phyloP scores from a whole-genome alignment of 768 basidiomycete species.

The Tremella yokohamensis region DNA sequence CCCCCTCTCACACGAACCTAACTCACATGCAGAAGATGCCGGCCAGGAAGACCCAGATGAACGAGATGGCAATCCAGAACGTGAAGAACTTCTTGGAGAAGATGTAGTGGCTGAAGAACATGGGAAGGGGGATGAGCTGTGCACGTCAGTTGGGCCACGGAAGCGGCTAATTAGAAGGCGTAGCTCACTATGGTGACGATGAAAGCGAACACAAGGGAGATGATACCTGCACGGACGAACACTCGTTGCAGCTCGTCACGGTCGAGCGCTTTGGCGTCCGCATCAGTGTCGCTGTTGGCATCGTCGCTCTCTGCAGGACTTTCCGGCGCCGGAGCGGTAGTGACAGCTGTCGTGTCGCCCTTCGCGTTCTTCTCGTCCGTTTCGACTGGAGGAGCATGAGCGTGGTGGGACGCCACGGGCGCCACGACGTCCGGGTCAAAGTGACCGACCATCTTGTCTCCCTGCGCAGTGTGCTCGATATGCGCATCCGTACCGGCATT shows the following conservation, averaged over 20 bases:
- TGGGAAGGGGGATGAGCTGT: conserved; percentile 26
- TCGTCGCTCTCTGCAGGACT: background rate
- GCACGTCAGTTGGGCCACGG: background rate
- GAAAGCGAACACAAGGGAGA: conserved; percentile 19
- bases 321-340: background rate
- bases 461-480: conserved; percentile 8
- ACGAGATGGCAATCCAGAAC: conserved; percentile 18
- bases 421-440: too few relatives aligned
- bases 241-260: conserved; percentile 18
- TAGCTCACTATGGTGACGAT: conserved; percentile 19
- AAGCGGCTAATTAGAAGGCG: background rate
- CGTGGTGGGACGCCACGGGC: too few relatives aligned
- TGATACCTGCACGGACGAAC: conserved; percentile 19
- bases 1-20: too few relatives aligned
- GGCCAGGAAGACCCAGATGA: conserved; percentile 25
- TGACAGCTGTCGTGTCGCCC: conserved; percentile 4
- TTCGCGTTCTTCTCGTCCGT: conserved; percentile 9
- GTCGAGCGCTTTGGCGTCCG: conserved; percentile 12
- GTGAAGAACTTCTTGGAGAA: conserved; percentile 26
- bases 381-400: background rate
- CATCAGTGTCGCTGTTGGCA: background rate
- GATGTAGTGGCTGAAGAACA: conserved; percentile 26
- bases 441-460: background rate
- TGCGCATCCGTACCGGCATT: conserved; percentile 6
- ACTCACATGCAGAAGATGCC: conserved; percentile 31